A percentile compares a stretch with the other conserved stretches of the same genome.
Conservation (phyloP, 306 rosid genomes). For the Dalbergia oliveri region DNA sequence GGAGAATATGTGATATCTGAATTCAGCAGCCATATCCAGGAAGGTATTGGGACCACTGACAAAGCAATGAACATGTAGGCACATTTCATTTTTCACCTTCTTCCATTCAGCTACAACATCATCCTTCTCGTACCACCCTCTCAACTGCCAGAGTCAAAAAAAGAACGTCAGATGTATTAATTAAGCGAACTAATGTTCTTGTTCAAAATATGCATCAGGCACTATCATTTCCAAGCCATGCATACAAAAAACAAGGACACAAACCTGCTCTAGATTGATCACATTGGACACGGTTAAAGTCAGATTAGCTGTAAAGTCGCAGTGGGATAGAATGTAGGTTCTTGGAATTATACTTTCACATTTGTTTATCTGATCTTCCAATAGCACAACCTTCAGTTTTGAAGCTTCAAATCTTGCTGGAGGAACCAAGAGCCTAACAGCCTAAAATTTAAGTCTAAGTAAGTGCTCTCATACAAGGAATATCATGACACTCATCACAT, state of each 20-base stretch:
- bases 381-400: conserved; percentile 79
- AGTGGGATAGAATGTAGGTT: conserved; percentile 91
- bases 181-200: background rate
- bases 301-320: conserved; percentile 94
- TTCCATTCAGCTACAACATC: conserved; percentile 99
- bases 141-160: conserved; percentile 63
- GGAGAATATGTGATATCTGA: conserved; percentile 95
- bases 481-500: conserved; percentile 19
- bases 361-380: conserved; percentile 64
- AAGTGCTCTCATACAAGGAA: conserved; percentile 24
- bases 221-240: background rate
- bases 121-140: conserved; percentile 94
- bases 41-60: conserved; percentile 91
- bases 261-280: conserved; percentile 92
- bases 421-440: conserved; percentile 81
- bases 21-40: conserved; percentile 79
- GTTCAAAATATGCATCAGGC: background rate
- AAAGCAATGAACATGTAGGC: conserved; percentile 92
- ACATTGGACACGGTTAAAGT: conserved; percentile 92
- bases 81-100: conserved; percentile 87
- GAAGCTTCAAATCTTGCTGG: conserved; percentile 89
- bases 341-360: conserved; percentile 80
- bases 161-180: background rate
- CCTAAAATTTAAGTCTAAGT: conserved; percentile 48
- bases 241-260: conserved; percentile 23